Conservation (phyloP, 1,284 basidiomycete species). For the Trametes versicolor region DNA sequence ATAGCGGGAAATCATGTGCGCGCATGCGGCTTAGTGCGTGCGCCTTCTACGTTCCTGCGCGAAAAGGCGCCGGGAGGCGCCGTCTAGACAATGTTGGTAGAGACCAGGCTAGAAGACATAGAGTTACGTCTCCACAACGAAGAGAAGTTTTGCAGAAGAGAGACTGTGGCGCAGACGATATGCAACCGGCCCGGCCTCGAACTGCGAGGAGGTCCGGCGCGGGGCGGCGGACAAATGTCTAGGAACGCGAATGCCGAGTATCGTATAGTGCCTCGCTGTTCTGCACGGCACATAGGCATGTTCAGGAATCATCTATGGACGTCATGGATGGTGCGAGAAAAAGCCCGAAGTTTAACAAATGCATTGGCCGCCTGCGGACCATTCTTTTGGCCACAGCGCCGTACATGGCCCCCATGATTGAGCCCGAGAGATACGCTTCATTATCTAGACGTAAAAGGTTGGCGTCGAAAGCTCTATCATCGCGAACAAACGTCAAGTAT, state of each 20-base stretch:
- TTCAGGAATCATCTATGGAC: slow-evolving; percentile 3
- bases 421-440: background rate
- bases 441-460: background rate
- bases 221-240: background rate
- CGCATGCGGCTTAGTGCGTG: background rate
- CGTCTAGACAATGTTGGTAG: background rate
- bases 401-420: background rate
- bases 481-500: background rate
- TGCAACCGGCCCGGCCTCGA: slow-evolving; percentile 6
- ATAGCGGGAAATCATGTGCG: slow-evolving; percentile 10
- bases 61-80: slow-evolving; percentile 1
- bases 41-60: slow-evolving; percentile 4
- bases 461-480: slow-evolving; percentile 1
- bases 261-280: slow-evolving; percentile 1
- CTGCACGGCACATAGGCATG: slow-evolving; percentile 1
- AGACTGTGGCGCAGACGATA: slow-evolving; percentile 2
- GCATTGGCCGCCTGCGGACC: background rate
- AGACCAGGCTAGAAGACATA: slow-evolving; percentile 6
- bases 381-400: background rate
- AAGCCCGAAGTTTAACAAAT: background rate
- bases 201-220: slow-evolving; percentile 6
- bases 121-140: slow-evolving; percentile 13
- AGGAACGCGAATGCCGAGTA: slow-evolving; percentile 7
- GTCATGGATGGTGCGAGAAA: background rate
- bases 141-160: slow-evolving; percentile 10